phyloP scores from a whole-genome alignment of 768 basidiomycete genomes.

The Panellus pusillus region DNA sequence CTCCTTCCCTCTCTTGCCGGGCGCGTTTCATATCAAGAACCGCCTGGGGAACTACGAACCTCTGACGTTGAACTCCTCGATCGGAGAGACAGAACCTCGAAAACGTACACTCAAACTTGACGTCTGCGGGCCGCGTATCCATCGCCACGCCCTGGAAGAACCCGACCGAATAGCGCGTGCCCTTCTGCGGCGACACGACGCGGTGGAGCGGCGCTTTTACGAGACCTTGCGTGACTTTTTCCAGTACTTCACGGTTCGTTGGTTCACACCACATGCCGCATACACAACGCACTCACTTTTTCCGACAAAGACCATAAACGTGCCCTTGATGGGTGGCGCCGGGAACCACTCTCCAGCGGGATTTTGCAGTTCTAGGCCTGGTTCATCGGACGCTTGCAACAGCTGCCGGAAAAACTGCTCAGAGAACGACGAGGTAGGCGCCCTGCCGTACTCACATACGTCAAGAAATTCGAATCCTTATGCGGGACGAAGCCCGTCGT shows the following conservation, averaged over 20 bases:
- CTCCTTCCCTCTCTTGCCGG: conserved; percentile 16
- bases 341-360: conserved; percentile 12
- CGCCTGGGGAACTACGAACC: conserved; percentile 10
- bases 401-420: neutral
- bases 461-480: conserved; percentile 18
- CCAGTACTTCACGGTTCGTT: conserved; percentile 4
- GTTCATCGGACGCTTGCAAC: conserved; percentile 12
- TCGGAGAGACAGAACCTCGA: neutral
- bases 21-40: conserved; percentile 13
- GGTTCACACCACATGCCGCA: neutral
- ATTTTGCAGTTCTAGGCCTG: conserved; percentile 11
- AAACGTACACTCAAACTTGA: conserved; percentile 15
- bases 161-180: conserved; percentile 18
- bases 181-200: conserved; percentile 15
- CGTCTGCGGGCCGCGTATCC: conserved; percentile 14
- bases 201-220: conserved; percentile 19
- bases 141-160: conserved; percentile 20
- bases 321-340: conserved; percentile 15
- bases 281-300: conserved; percentile 1
- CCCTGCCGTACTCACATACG: conserved; percentile 8
- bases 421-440: neutral
- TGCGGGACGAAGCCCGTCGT: conserved; percentile 15
- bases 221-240: conserved; percentile 12
- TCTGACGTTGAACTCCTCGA: neutral
- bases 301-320: conserved; percentile 15